Evolutionary conservation across 106 monocot species (phyloP), one percentile per base, ranked within the genome.

Genomic region (Ottelia alismoides): DNA sequence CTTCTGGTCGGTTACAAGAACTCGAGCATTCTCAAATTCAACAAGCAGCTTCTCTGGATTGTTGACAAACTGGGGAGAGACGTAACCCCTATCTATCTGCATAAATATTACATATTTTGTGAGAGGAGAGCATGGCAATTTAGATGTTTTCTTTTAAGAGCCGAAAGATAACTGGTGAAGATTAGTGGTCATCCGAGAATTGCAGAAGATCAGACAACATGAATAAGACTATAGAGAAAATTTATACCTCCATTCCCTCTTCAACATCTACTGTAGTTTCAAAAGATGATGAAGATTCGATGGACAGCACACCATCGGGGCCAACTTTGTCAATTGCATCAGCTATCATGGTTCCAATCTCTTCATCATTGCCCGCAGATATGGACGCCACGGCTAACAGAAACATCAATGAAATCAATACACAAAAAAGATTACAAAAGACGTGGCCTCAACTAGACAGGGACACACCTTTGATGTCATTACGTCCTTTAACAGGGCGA

Each of bases 301-400:
- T 80, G 30, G 89, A 77, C 1, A 89, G 56, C 50, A 87, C 81
- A 56, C 87, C 87, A 63, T 87, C 81, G 11, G 78, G 75, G 12
- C 87, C 87, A 60, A 87, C 87, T 64, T 77, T 79, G 31, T 77
- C 80, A 52, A 89, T 89, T 17, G 83, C 83, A 65, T 84, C 80
- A 72, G 89, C 83, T 68, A 83, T 84, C 89, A 89, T 76, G 25
- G 74, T 47, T 10, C 89, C 89, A 20, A 84, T 46, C 45, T 55
- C 54, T 2, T 89, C 77, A 67, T 89, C 83, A 71, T 89, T 89
- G n/a, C 89, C 89, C 51, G 89, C 70, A 20, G 80, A 80, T 23
- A 83, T 74, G 22, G 83, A 40, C 27, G 89, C 83, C 65, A 89
- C 61, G 65, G 83, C 89, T 77, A 76, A n/a, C n/a, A n/a, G n/a